Percentiles rank a stretch among this genome's conserved stretches.
These are phyloP conservation scores for Rhodotorula sp. DNA, from an alignment of 1,284 basidiomycete species.

Conservation along the genomic window DNA sequence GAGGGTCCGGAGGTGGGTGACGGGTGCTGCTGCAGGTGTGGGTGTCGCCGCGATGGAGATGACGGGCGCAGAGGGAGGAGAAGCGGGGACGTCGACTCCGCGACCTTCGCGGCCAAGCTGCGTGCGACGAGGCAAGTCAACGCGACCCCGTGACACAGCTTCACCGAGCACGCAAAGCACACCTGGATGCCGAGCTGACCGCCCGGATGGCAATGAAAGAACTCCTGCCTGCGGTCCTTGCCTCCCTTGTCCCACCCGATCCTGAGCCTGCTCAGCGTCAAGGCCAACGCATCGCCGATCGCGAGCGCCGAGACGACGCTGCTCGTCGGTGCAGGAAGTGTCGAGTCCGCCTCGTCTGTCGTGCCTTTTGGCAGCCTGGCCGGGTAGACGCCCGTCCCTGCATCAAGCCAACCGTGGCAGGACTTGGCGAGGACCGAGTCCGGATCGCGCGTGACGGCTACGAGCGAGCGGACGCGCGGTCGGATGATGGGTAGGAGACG, in stretches of 20 bases:
- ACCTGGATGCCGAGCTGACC: constrained; percentile 47
- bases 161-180: neutral
- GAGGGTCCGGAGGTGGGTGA: neutral
- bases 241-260: constrained; percentile 42
- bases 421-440: constrained; percentile 47
- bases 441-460: constrained; percentile 48
- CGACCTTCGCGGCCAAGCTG: constrained; percentile 38
- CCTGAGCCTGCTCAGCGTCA: constrained; percentile 39
- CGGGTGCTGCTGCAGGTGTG: neutral
- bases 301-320: constrained; percentile 50
- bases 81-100: constrained; percentile 10
- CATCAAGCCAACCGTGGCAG: constrained; percentile 48
- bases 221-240: constrained; percentile 41
- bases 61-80: neutral
- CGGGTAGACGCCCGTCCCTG: constrained; percentile 41
- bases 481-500: constrained; percentile 48
- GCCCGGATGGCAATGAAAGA: constrained; percentile 50
- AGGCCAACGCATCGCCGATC: constrained; percentile 50
- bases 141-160: neutral
- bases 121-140: neutral
- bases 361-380: constrained; percentile 24
- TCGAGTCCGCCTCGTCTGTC: constrained; percentile 44
- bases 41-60: neutral
- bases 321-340: constrained; percentile 49
- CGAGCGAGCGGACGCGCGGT: constrained; percentile 45